These are phyloP conservation scores for Lepidium africanum DNA, from an alignment of 345 rosid genomes.

Conservation along the genomic window DNA sequence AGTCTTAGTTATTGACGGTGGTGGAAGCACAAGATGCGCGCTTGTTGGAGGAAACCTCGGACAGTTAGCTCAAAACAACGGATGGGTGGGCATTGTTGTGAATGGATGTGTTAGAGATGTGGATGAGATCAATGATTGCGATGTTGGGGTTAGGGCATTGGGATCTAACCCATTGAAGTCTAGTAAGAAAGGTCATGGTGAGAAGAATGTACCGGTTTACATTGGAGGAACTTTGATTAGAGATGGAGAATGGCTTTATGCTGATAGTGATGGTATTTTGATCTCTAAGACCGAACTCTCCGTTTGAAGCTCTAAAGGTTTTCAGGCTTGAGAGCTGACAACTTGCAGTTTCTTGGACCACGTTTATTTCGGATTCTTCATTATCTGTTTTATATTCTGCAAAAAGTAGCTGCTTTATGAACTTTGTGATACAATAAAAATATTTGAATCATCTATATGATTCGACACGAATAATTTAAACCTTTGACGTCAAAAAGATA, in stretches of 20 bases:
- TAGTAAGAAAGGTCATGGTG: conserved; percentile 69
- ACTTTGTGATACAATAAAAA: too few relatives aligned
- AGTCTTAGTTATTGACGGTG: conserved; percentile 81
- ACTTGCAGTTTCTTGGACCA: background rate
- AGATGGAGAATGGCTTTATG: conserved; percentile 85
- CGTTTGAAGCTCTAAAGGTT: conserved; percentile 20
- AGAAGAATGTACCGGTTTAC: conserved; percentile 49
- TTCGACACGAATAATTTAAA: too few relatives aligned
- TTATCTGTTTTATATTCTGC: background rate
- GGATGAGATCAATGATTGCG: conserved; percentile 72
- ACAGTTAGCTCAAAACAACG: conserved; percentile 66
- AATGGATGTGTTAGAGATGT: conserved; percentile 83
- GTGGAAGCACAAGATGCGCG: conserved; percentile 84
- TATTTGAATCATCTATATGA: too few relatives aligned
- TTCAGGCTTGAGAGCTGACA: background rate
- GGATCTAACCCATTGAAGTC: conserved; percentile 77
- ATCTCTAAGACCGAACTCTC: conserved; percentile 57
- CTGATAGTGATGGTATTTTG: conserved; percentile 76
- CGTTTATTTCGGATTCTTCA: background rate
- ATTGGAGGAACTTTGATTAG: conserved; percentile 54
- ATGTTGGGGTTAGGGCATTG: conserved; percentile 73
- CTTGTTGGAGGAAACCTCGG: conserved; percentile 74
- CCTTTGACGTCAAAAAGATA: too few relatives aligned
- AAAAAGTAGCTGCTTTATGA: too few relatives aligned
- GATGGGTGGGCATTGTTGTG: conserved; percentile 77